A percentile compares a stretch with the other conserved stretches of the same genome.
These are phyloP conservation scores for Fusarium sambucinum DNA, from an alignment of 2,329 filamentous ascomycete genomes.

Conservation along the genomic window DNA sequence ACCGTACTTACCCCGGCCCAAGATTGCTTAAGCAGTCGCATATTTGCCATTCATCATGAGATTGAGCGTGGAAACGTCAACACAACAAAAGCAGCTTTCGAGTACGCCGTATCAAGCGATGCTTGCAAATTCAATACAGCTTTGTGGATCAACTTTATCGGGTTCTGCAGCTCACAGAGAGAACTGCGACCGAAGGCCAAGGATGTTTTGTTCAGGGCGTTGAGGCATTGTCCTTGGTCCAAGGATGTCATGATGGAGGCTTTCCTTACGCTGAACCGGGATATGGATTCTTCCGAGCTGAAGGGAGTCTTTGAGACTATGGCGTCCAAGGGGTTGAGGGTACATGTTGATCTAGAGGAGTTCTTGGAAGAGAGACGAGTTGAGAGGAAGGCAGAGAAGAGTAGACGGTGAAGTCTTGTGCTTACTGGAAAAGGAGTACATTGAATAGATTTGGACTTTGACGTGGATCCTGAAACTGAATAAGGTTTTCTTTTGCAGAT, in stretches of 20 bases:
- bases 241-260: conserved; percentile 65
- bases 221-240: conserved; percentile 63
- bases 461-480: not conserved
- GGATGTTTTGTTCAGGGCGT: conserved; percentile 62
- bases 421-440: not conserved
- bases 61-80: conserved; percentile 61
- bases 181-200: conserved; percentile 58
- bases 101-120: conserved; percentile 61
- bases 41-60: conserved; percentile 67
- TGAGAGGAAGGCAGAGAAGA: conserved; percentile 24
- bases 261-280: conserved; percentile 59
- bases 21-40: conserved; percentile 59
- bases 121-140: conserved; percentile 55
- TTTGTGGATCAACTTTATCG: conserved; percentile 65
- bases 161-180: conserved; percentile 57
- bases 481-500: not conserved
- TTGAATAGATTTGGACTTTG: not conserved
- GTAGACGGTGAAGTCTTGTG: conserved; percentile 6
- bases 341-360: conserved; percentile 66
- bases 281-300: conserved; percentile 63
- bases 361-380: conserved; percentile 55
- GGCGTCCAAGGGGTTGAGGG: conserved; percentile 61
- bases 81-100: conserved; percentile 64
- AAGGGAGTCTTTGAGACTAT: conserved; percentile 62
- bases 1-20: conserved; percentile 58